Evolutionary conservation across 106 monocot genomes (phyloP).

Genomic region (Acorus calamus): DNA sequence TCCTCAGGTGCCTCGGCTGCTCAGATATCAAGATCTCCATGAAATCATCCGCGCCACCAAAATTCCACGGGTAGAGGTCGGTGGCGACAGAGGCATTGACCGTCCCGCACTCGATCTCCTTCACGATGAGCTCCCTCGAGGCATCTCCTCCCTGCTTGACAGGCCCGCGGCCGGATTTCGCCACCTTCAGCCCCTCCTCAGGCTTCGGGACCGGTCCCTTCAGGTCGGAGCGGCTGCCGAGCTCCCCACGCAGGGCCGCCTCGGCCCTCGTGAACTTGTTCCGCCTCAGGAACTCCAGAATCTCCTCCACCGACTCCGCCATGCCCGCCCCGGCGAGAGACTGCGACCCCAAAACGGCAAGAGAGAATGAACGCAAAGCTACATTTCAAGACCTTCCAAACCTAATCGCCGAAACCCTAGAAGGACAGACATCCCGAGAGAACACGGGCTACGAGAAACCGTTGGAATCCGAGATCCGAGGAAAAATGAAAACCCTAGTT

Average conservation of each 20-base stretch:
- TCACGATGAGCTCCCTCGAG: constrained; percentile 78
- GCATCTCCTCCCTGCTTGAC: too few relatives aligned
- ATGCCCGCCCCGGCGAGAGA: constrained; percentile 4
- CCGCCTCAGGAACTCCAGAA: constrained; percentile 71
- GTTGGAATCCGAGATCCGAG: too few relatives aligned
- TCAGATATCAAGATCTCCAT: constrained; percentile 53
- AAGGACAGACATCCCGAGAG: too few relatives aligned
- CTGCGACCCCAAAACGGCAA: too few relatives aligned
- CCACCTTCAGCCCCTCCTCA: too few relatives aligned
- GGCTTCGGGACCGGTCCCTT: constrained; percentile 22
- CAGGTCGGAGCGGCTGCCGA: constrained; percentile 26
- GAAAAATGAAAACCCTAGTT: too few relatives aligned
- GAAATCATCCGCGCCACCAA: constrained; percentile 15
- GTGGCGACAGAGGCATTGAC: constrained; percentile 22
- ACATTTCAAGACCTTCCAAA: too few relatives aligned
- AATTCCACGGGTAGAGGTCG: constrained; percentile 82
- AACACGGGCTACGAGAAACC: too few relatives aligned
- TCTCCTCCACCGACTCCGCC: constrained; percentile 71
- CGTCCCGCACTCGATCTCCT: constrained; percentile 69
- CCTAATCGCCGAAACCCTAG: too few relatives aligned
- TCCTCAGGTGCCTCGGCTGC: constrained; percentile 13
- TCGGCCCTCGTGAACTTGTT: constrained; percentile 75
- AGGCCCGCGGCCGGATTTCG: too few relatives aligned
- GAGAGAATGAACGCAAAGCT: too few relatives aligned
- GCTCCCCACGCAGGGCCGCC: constrained; percentile 75